Base-by-base conservation (phyloP, 1,139 yeast genomes). In the Pichia sp. region DNA sequence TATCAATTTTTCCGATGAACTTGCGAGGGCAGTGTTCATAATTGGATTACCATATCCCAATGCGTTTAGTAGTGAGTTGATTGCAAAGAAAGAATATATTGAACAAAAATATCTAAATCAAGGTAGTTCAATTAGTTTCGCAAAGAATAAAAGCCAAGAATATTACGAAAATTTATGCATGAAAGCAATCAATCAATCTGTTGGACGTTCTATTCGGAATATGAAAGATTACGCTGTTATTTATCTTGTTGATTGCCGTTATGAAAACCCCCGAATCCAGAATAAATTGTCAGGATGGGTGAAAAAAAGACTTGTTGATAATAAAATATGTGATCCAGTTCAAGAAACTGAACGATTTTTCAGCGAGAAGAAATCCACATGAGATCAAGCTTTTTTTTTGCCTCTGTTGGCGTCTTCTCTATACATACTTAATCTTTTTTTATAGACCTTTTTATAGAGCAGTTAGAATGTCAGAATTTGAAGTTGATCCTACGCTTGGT, bases 11-110 rank as follows among this genome's bases (percentile, higher is more conserved):
- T 80, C 91, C 3, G 95, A 90, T 64, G 81, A 85, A 45, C 70
- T 93, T 30, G 96, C 97, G 0, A 73, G 98, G 57, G 93, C 89
- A 0, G 95, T 93, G 0, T 72, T 89, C 2, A 85, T 93, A 87
- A 74, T 89, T 14, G 99, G 98, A 0, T 67, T 93, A 45, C 98
- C 99, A 1, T 93, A 79, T 62, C 97, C 99, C 0, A 91, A 90
- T 65, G 79, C 87, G 1, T 80, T 78, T 62, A 83, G 95, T 16
- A 95, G 95, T 41, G 97, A 90, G 62, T 73, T 90, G 60, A 76
- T 87, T 29, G 89, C 96, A 11, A 86, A 81, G 63, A 71, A 84
- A 59, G 76, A 79, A 34, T 88, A 77, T 62, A 77, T 91, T 43
- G 91, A 86, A 58, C 65, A 70, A 4, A 72, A 61, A 51, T 64